Percentiles rank a stretch among this genome's conserved stretches.
These are phyloP conservation scores for Lactarius vividus DNA, from an alignment of 768 basidiomycete genomes.

Conservation along the genomic window DNA sequence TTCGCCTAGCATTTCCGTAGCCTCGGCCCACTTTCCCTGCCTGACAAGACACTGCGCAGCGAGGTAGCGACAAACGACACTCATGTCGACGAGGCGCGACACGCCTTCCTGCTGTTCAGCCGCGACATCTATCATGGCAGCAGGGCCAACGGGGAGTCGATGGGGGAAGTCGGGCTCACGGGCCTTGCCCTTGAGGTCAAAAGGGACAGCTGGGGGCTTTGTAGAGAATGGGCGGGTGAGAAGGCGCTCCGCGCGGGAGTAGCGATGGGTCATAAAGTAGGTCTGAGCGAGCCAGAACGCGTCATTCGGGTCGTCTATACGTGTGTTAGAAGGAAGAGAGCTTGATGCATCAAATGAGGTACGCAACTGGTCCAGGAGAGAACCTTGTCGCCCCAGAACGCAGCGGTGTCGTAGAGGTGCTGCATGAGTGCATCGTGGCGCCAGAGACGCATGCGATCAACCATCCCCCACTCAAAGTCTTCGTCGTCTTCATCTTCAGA, in stretches of 20 bases:
- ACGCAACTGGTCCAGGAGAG: slow-evolving; percentile 87
- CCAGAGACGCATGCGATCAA: slow-evolving; percentile 96
- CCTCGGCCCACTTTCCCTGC: slow-evolving; percentile 90
- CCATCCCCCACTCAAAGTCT: slow-evolving; percentile 75
- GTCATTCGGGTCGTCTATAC: slow-evolving; percentile 88
- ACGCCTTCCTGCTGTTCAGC: slow-evolving; percentile 62
- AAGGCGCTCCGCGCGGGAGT: slow-evolving; percentile 88
- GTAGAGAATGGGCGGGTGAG: slow-evolving; percentile 83
- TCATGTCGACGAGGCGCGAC: slow-evolving; percentile 87
- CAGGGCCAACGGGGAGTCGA: slow-evolving; percentile 68
- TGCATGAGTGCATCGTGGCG: slow-evolving; percentile 98
- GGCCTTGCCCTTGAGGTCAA: slow-evolving; percentile 57
- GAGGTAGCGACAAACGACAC: slow-evolving; percentile 92
- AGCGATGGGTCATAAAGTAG: slow-evolving; percentile 94
- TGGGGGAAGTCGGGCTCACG: slow-evolving; percentile 36
- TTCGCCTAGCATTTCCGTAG: slow-evolving; percentile 90
- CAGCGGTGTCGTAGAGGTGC: slow-evolving; percentile 94
- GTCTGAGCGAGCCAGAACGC: slow-evolving; percentile 99
- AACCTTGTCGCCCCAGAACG: slow-evolving; percentile 98
- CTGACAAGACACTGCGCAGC: slow-evolving; percentile 93
- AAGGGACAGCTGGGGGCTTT: slow-evolving; percentile 41
- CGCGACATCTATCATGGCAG: slow-evolving; percentile 67
- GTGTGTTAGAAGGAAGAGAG: slow-evolving; percentile 2
- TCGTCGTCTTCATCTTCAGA: slow-evolving; percentile 55
- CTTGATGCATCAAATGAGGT: neutral